These are phyloP conservation scores for Chrysoporthe puriensis DNA, from an alignment of 2,329 filamentous ascomycete genomes.

Conservation along the genomic window DNA sequence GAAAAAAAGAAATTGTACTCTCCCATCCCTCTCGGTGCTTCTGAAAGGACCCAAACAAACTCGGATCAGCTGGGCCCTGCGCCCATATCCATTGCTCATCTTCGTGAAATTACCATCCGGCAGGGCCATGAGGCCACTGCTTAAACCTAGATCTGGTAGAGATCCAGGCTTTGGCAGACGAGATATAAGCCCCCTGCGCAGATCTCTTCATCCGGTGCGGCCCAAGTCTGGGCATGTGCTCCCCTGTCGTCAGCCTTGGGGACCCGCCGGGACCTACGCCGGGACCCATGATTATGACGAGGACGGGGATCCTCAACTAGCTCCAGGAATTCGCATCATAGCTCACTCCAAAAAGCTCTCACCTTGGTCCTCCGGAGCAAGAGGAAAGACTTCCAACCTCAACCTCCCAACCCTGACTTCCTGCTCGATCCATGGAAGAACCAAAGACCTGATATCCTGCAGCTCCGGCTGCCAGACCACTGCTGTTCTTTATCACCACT, in stretches of 20 bases:
- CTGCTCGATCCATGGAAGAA: constrained; percentile 21
- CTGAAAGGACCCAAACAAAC: too few species aligned
- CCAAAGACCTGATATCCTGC: constrained; percentile 21
- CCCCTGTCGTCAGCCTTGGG: constrained; percentile 6
- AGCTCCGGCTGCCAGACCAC: constrained; percentile 25
- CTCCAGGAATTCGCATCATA: constrained; percentile 12
- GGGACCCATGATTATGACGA: constrained; percentile 24
- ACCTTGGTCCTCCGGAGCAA: constrained; percentile 12
- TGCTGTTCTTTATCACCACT: constrained; percentile 7
- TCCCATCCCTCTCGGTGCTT: not conserved
- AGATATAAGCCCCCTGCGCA: not conserved
- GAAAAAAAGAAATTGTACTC: too few species aligned
- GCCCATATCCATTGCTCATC: not conserved
- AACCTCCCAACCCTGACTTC: not conserved
- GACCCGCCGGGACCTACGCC: constrained; percentile 11
- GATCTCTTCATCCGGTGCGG: not conserved
- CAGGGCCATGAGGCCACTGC: not conserved
- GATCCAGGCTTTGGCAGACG: not conserved
- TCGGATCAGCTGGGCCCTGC: too few species aligned
- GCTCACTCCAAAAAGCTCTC: constrained; percentile 17
- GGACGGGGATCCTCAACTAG: constrained; percentile 17
- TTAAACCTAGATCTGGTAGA: not conserved
- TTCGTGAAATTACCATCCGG: not conserved
- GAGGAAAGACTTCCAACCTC: constrained; percentile 8
- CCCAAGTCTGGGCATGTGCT: not conserved